A percentile compares a stretch with the other conserved stretches of the same genome.
These are phyloP conservation scores for Selaginella tamariscina DNA, from an alignment of 75 land plant genomes.

Conservation along the genomic window DNA sequence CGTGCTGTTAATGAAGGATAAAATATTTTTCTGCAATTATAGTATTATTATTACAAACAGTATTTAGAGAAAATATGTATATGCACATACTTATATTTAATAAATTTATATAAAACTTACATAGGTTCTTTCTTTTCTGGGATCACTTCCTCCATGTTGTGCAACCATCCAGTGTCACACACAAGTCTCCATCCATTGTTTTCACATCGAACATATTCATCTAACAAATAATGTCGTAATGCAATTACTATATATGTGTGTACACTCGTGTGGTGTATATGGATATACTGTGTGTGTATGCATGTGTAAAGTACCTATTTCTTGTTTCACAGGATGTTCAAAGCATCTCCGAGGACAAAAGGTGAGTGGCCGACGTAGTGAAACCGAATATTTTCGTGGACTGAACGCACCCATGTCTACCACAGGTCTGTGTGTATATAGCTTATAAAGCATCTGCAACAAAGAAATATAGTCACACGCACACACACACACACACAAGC, in stretches of 20 bases:
- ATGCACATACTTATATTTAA: too few relatives aligned
- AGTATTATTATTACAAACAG: neutral
- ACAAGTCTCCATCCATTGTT: slow-evolving; percentile 14
- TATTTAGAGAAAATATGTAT: neutral
- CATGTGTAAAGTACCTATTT: too few relatives aligned
- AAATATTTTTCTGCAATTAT: neutral
- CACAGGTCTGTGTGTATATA: slow-evolving; percentile 12
- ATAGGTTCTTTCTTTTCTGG: neutral
- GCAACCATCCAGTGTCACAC: neutral
- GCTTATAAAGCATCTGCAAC: slow-evolving; percentile 1
- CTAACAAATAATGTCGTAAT: neutral
- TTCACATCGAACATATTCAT: slow-evolving; percentile 6
- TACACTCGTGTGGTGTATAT: too few relatives aligned
- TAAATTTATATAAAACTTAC: too few relatives aligned
- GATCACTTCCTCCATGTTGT: neutral
- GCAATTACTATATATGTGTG: too few relatives aligned
- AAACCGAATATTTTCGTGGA: slow-evolving; percentile 6
- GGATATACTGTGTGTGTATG: neutral
- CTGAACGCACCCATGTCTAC: slow-evolving; percentile 14
- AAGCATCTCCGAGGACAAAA: neutral
- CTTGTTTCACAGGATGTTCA: neutral
- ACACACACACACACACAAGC: too few relatives aligned
- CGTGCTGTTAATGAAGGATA: neutral
- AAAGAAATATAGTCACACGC: neutral
- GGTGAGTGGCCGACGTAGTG: neutral